Evolutionary conservation across 2,329 filamentous ascomycete species (phyloP).

Genomic region (Aspergillus versicolor): DNA sequence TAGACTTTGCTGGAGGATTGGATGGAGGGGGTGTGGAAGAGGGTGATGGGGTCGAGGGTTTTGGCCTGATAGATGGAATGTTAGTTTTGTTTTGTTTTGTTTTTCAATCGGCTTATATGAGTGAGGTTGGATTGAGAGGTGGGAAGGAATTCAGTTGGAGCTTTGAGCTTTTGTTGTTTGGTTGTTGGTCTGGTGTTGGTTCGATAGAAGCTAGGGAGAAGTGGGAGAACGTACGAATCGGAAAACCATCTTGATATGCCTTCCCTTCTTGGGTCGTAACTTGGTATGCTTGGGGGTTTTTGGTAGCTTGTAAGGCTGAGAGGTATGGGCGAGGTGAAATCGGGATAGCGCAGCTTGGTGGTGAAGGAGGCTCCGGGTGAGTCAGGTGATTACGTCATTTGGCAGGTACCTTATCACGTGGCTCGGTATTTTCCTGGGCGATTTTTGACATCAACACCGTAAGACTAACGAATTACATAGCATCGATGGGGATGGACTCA

Average conservation of each 20-base stretch:
- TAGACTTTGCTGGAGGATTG: slow-evolving; percentile 72
- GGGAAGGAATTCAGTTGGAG: neutral
- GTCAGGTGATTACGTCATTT: neutral
- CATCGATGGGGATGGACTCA: too few relatives aligned
- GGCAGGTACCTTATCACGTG: neutral
- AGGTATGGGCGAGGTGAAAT: neutral
- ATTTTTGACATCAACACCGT: neutral
- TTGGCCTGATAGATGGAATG: slow-evolving; percentile 59
- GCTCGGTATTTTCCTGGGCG: neutral
- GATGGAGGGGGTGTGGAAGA: slow-evolving; percentile 84
- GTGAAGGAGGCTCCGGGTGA: neutral
- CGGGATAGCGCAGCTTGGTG: neutral
- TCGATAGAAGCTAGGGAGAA: neutral
- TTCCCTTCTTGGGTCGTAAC: too few relatives aligned
- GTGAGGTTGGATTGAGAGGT: neutral
- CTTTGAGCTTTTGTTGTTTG: too few relatives aligned
- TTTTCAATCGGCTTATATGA: too few relatives aligned
- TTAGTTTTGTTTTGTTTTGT: neutral
- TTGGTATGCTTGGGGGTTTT: neutral
- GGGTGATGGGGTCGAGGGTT: slow-evolving; percentile 84
- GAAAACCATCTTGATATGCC: slow-evolving; percentile 21
- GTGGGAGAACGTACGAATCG: slow-evolving; percentile 19
- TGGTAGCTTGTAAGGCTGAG: neutral
- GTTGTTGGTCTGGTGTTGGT: too few relatives aligned
- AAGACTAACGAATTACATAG: neutral